Evolutionary conservation across 108 stramenopile genomes (phyloP), one percentile per base, ranked within the genome.

Genomic region (Nitzschia sp.): DNA sequence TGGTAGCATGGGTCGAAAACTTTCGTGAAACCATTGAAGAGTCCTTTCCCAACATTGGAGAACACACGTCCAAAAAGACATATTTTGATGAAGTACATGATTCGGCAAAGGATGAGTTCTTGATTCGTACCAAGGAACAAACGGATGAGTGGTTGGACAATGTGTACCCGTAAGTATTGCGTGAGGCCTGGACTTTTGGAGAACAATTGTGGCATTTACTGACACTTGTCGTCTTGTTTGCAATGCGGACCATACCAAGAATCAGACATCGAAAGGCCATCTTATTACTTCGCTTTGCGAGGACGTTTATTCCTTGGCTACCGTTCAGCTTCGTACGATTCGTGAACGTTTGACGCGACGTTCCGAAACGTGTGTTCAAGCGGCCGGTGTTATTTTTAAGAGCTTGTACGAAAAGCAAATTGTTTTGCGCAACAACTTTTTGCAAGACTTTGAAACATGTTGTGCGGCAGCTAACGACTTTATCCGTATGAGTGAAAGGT

Each of bases 401-500:
- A 84, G 83, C 46, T 64, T 94, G 72, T 81, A 85, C 67, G 79
- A 86, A 36, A 88, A 91, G 56, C 93, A 94, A 68, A 77, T 89
- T 19, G 70, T 69, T 25, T 70, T 70, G 15, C 84, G 93, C 2
- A 80, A 94, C 54, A 79, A 66, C 35, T 94, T 88, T 38, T 78
- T 89, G 9, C 68, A 77, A 38, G 93, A 94, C 76, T 77, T 94
- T 36, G 93, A 94, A 80, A 86, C 90, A 0, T 90, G 90, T 54
- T 94, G 93, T 64, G 93, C 93, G 6, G 90, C 93, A 27, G 74
- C 90, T 21, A 94, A 94, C 70, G 93, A 94, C 64, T 94, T 94
- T 76, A 73, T 87, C 64, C 88, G 93, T 5, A 91, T 94, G 90
- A 91, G 88, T 54, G 93, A 94, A 33, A 81, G 88, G 64, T 87